Evolutionary conservation across 176 grass and related monocot species (phyloP).

Genomic region (Rhipidocladum racemiflorum): DNA sequence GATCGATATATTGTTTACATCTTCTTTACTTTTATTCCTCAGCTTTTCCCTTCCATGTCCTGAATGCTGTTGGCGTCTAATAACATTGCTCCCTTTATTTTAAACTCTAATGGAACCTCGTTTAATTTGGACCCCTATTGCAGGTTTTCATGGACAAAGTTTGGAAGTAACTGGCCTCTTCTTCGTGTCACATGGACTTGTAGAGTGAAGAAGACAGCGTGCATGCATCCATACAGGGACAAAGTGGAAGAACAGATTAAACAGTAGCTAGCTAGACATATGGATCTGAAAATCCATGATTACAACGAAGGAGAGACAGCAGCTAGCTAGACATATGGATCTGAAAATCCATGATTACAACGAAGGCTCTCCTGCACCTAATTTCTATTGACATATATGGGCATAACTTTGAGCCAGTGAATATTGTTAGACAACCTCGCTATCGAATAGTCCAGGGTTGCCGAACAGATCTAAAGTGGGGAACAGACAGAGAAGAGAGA

Average conservation of each 20-base stretch:
- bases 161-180: background rate
- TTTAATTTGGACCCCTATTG: background rate
- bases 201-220: background rate
- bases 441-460: too few species aligned
- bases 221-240: background rate
- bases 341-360: too few species aligned
- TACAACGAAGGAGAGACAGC: too few species aligned
- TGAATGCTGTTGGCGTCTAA: constrained; percentile 3
- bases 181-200: background rate
- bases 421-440: too few species aligned
- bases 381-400: background rate
- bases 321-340: too few species aligned
- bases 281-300: background rate
- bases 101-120: background rate
- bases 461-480: too few species aligned
- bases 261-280: background rate
- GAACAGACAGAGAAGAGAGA: too few species aligned
- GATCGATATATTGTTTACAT: background rate
- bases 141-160: background rate
- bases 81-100: constrained; percentile 23
- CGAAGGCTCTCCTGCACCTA: constrained; percentile 25
- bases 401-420: too few species aligned
- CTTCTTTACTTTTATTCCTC: constrained; percentile 13
- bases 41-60: background rate
- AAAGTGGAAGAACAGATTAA: background rate